These are phyloP conservation scores for Sphaerulina vaccinii DNA, from an alignment of 2,329 filamentous ascomycete species.

Conservation along the genomic window DNA sequence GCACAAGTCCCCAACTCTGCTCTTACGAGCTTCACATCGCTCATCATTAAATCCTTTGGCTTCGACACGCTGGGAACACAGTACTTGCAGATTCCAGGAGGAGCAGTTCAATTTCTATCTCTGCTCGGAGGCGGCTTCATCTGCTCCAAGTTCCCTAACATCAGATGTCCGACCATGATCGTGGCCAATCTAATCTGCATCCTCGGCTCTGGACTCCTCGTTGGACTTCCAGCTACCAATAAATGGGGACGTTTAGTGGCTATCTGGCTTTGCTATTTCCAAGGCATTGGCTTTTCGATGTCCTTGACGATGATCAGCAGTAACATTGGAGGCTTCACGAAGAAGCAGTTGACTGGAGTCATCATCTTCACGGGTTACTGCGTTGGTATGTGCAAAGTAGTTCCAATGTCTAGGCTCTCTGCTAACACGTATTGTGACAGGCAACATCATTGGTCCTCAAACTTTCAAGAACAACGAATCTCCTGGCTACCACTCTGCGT, in stretches of 20 bases:
- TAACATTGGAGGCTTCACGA: slow-evolving; percentile 57
- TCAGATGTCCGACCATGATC: slow-evolving; percentile 57
- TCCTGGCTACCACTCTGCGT: slow-evolving; percentile 51
- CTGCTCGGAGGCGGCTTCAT: slow-evolving; percentile 53
- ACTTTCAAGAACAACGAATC: slow-evolving; percentile 53
- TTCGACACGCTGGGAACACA: slow-evolving; percentile 54
- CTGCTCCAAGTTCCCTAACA: slow-evolving; percentile 54
- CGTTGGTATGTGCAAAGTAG: too few species aligned
- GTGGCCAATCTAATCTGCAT: slow-evolving; percentile 57
- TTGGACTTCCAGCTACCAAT: slow-evolving; percentile 51
- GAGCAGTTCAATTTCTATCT: slow-evolving; percentile 57
- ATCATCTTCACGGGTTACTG: slow-evolving; percentile 42
- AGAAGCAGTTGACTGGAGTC: slow-evolving; percentile 54
- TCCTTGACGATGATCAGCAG: slow-evolving; percentile 54
- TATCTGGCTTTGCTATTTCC: slow-evolving; percentile 58
- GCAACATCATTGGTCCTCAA: slow-evolving; percentile 38
- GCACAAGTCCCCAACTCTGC: slow-evolving; percentile 59
- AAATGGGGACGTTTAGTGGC: slow-evolving; percentile 60
- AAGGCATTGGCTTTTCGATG: slow-evolving; percentile 55
- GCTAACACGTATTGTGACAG: too few species aligned
- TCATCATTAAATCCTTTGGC: slow-evolving; percentile 50
- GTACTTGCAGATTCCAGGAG: slow-evolving; percentile 61
- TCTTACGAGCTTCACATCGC: slow-evolving; percentile 53
- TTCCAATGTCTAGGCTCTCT: too few species aligned
- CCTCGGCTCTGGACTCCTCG: slow-evolving; percentile 52